These are phyloP conservation scores for Lepidopterella palustris DNA, from an alignment of 495 filamentous ascomycete species.

Conservation along the genomic window DNA sequence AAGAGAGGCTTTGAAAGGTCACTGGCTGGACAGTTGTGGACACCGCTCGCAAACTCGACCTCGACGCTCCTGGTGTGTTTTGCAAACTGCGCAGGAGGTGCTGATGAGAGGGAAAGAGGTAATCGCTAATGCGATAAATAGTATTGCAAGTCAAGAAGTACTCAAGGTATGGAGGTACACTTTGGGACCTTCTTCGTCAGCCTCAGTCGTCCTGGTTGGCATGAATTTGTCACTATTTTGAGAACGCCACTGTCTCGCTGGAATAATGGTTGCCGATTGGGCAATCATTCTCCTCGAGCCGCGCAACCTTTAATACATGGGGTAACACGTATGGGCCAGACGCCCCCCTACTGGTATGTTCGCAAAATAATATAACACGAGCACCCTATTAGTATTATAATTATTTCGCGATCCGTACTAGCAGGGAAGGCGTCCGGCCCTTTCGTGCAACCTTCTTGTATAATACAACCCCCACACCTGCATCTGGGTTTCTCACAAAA, in stretches of 20 bases:
- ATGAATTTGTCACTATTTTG: not conserved
- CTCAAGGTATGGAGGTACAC: too few relatives aligned
- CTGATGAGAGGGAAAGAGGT: not conserved
- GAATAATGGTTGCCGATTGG: not conserved
- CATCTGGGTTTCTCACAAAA: too few relatives aligned
- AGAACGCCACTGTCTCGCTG: not conserved
- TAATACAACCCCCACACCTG: too few relatives aligned
- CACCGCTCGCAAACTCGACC: not conserved
- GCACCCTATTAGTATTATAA: too few relatives aligned
- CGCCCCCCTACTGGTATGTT: too few relatives aligned
- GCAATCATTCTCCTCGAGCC: not conserved
- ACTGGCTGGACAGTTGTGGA: not conserved
- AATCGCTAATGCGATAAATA: not conserved
- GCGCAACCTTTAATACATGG: not conserved
- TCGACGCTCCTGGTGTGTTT: not conserved
- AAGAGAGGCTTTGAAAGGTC: not conserved
- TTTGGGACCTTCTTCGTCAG: not conserved
- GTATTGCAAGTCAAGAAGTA: not conserved
- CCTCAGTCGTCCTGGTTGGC: not conserved
- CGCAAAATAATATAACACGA: too few relatives aligned
- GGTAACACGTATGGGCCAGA: too few relatives aligned
- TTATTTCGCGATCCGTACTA: too few relatives aligned
- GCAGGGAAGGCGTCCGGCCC: too few relatives aligned
- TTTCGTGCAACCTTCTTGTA: too few relatives aligned
- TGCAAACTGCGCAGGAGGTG: not conserved